phyloP scores from a whole-genome alignment of 2,329 filamentous ascomycete genomes.

The Cytospora piceicola region DNA sequence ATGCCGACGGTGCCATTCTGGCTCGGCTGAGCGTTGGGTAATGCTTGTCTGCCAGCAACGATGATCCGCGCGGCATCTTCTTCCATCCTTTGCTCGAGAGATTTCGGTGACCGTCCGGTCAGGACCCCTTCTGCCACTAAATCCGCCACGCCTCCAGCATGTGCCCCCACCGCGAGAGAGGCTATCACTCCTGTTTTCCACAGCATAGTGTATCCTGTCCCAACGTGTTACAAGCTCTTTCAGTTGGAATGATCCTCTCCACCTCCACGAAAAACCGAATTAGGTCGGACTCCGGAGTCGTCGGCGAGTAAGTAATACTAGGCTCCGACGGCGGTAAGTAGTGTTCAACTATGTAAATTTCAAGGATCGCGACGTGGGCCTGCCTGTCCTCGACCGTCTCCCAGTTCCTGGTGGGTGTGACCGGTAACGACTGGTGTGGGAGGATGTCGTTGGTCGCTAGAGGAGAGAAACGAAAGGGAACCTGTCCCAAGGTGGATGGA shows the following conservation, averaged over 20 bases:
- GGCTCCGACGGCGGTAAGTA: constrained; percentile 24
- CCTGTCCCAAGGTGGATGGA: constrained; percentile 11
- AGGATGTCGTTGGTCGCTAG: constrained; percentile 14
- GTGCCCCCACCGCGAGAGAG: constrained; percentile 43
- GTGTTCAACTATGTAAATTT: background rate
- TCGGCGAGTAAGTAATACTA: constrained; percentile 1
- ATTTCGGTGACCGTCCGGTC: constrained; percentile 32
- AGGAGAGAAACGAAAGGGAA: constrained; percentile 26
- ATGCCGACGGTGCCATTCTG: constrained; percentile 54
- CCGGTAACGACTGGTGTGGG: constrained; percentile 11
- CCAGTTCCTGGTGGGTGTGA: background rate
- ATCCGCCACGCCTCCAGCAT: constrained; percentile 41
- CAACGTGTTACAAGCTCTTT: constrained; percentile 18
- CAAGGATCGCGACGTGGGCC: constrained; percentile 11
- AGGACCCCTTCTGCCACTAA: constrained; percentile 36
- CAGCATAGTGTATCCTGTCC: constrained; percentile 40
- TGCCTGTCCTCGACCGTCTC: constrained; percentile 20
- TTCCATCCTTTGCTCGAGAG: constrained; percentile 39
- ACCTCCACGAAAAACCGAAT: constrained; percentile 1
- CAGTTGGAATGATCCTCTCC: background rate
- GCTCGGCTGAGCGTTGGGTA: constrained; percentile 42
- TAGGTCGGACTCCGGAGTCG: constrained; percentile 7
- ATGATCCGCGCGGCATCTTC: constrained; percentile 34
- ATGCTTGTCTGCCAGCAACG: constrained; percentile 33
- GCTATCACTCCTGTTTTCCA: constrained; percentile 42